Evolutionary conservation across 208 protist species (phyloP), one percentile per base, ranked within the genome.

Genomic region (Polymyxa betae): DNA sequence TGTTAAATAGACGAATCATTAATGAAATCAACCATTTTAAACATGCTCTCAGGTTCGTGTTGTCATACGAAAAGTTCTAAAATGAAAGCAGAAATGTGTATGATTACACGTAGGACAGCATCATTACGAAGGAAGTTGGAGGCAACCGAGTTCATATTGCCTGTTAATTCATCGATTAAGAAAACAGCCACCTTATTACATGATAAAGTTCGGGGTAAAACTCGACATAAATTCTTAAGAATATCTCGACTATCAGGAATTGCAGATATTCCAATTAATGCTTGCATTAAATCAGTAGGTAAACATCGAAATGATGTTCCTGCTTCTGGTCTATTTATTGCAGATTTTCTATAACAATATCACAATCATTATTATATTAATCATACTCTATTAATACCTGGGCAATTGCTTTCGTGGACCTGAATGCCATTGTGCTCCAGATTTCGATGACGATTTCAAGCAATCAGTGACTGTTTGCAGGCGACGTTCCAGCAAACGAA

Each of bases 111-210:
- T 5, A 82, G 72, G n/a, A 82, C 72, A 20, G 72, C 72, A 5
- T 82, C 72, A 12, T 12, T 35, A 12, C 72, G 72, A 20, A 82
- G n/a, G n/a, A 40, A 82, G n/a, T 82, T 82, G 16, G 72, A 82
- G 16, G 72, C 72, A 20, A 82, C 35, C 72, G 72, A 82, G 16
- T 5, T 82, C n/a, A 82, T 5, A 5, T 43, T 12, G 5, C 35
- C n/a, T 5, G 72, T 82, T 12, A 45, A 45, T n/a, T 82, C 35
- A 43, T 82, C 72, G 72, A 35, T 35, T 5, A 82, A 35, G 72
- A 45, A 82, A 12, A 82, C 72, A n/a, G 40, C 40, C 16, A n/a
- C n/a, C 16, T 35, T 5, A 35, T 5, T 16, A n/a, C 72, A 82
- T 12, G 35, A 82, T n/a, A 82, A 35, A 5, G 35, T 5, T 20